Evolutionary conservation across 179 eudicot genomes (phyloP).

Genomic region (Camellia oleifera): DNA sequence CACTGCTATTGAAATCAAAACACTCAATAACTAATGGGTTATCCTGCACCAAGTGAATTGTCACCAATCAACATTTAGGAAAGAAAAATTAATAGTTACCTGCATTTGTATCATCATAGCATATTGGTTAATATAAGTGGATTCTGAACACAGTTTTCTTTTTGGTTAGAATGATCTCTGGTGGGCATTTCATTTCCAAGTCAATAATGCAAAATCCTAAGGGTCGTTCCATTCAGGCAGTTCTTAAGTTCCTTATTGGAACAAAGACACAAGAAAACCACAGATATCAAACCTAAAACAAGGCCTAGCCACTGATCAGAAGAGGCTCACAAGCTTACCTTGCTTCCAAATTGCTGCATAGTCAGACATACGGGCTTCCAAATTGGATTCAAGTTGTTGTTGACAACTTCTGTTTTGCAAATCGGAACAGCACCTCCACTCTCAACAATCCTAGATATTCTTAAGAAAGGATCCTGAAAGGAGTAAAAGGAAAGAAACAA

Average conservation of each 20-base stretch:
- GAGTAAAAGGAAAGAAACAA: constrained; percentile 3
- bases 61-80: not conserved
- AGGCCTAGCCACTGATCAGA: not conserved
- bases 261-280: not conserved
- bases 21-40: constrained; percentile 86
- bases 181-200: not conserved
- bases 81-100: not conserved
- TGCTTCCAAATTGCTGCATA: constrained; percentile 78
- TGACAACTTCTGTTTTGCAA: constrained; percentile 86
- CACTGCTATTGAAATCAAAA: constrained; percentile 74
- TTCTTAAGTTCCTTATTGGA: not conserved
- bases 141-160: not conserved
- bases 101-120: not conserved
- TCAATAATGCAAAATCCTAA: not conserved
- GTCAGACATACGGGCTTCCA: constrained; percentile 80
- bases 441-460: constrained; percentile 76
- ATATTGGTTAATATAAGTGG: not conserved
- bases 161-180: not conserved
- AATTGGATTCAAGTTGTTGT: constrained; percentile 80
- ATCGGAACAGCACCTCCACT: constrained; percentile 63
- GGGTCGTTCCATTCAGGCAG: not conserved
- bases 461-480: constrained; percentile 82
- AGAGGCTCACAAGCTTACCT: constrained; percentile 45
- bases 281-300: not conserved
- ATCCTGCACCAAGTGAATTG: constrained; percentile 47